A percentile compares a stretch with the other conserved stretches of the same genome.
Conservation (phyloP, 106 monocot species). For the Hemerocallis citrina region DNA sequence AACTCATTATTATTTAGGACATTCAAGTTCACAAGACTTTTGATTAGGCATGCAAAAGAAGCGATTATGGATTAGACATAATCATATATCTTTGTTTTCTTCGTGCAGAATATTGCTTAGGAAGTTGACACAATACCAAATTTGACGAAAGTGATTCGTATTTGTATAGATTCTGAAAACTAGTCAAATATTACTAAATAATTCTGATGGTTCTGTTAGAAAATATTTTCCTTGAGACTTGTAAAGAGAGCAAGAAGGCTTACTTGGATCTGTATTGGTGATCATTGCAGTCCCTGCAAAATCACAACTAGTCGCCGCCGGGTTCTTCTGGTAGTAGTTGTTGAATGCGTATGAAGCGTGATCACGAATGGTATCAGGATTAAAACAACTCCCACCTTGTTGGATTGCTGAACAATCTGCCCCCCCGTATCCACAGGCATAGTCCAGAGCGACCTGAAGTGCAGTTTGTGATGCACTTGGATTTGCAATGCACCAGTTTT, state of each 20-base stretch:
- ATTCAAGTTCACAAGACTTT: no score
- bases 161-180: no score
- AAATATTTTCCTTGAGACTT: no score
- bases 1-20: no score
- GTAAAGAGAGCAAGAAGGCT: conserved; percentile 12
- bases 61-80: no score
- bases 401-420: conserved; percentile 76
- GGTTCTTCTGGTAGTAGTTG: conserved; percentile 76
- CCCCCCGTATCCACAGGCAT: conserved; percentile 78
- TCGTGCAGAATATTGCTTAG: no score
- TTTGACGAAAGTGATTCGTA: no score
- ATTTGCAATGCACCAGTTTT: conserved; percentile 81
- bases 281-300: conserved; percentile 67
- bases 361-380: conserved; percentile 54
- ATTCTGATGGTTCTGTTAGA: no score
- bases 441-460: conserved; percentile 78
- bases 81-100: no score
- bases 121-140: no score
- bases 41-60: no score
- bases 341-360: conserved; percentile 91
- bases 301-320: conserved; percentile 71
- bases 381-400: conserved; percentile 53
- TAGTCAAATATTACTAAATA: no score
- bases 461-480: conserved; percentile 50
- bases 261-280: conserved; percentile 70